Conservation (phyloP, 805 yeast genomes). For the Candida awuae region DNA sequence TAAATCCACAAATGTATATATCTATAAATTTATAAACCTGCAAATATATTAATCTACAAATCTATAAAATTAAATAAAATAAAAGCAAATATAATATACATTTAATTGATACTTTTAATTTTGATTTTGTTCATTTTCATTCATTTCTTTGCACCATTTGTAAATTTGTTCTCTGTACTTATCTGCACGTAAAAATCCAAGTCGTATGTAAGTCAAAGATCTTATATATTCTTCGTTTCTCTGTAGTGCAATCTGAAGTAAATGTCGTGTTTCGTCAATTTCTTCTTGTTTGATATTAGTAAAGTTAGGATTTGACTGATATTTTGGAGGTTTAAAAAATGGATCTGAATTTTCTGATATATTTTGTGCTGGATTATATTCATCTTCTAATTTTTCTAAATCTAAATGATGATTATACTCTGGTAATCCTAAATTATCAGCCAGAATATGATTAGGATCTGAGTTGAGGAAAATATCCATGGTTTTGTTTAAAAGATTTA, state of each 20-base stretch:
- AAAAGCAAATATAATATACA: not conserved
- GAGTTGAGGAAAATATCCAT: constrained; percentile 82
- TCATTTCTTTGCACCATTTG: constrained; percentile 82
- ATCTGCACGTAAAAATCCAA: constrained; percentile 71
- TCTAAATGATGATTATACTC: constrained; percentile 59
- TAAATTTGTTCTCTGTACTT: constrained; percentile 60
- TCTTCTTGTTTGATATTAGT: constrained; percentile 42
- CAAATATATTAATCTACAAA: no score
- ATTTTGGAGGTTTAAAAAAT: constrained; percentile 57
- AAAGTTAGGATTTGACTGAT: constrained; percentile 38
- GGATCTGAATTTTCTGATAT: constrained; percentile 35
- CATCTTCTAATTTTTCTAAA: constrained; percentile 15
- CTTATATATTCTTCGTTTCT: constrained; percentile 81
- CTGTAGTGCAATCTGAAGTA: constrained; percentile 71
- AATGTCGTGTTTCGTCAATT: constrained; percentile 64
- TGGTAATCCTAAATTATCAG: constrained; percentile 58
- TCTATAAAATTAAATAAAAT: no score
- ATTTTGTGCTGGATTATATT: constrained; percentile 9
- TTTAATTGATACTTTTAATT: no score
- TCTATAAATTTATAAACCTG: no score
- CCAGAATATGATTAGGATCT: constrained; percentile 60
- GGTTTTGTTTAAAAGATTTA: constrained; percentile 61
- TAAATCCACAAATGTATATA: no score
- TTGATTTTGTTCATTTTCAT: constrained; percentile 37
- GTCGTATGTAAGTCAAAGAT: constrained; percentile 64